Conservation (phyloP, 495 filamentous ascomycete genomes). For the Cercophora scortea region DNA sequence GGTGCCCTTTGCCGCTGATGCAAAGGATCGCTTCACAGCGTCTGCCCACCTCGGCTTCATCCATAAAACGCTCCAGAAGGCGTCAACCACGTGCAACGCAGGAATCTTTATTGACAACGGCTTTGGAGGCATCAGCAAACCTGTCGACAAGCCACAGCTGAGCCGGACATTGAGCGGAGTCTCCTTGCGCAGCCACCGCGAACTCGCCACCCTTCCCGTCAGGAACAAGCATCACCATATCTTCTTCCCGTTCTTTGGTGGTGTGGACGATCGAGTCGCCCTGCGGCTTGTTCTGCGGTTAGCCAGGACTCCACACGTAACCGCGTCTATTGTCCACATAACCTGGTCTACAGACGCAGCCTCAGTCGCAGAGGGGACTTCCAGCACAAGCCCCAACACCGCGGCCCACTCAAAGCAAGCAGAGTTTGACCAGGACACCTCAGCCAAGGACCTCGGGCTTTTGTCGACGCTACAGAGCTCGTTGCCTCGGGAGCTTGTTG, state of each 20-base stretch:
- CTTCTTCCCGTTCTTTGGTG: slow-evolving; percentile 82
- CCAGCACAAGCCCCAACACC: too few species aligned
- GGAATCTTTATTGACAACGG: slow-evolving; percentile 80
- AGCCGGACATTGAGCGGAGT: slow-evolving; percentile 46
- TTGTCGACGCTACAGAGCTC: slow-evolving; percentile 57
- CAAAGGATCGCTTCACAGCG: slow-evolving; percentile 42
- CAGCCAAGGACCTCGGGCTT: slow-evolving; percentile 50
- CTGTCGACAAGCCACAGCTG: slow-evolving; percentile 20
- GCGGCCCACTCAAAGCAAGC: slow-evolving; percentile 6
- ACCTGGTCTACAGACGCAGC: slow-evolving; percentile 9
- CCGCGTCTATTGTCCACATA: slow-evolving; percentile 59
- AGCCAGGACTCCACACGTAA: slow-evolving; percentile 66
- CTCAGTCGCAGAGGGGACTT: slow-evolving; percentile 8
- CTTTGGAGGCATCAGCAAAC: slow-evolving; percentile 45
- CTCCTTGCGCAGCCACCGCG: slow-evolving; percentile 49
- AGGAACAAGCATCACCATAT: slow-evolving; percentile 71
- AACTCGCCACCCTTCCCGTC: slow-evolving; percentile 38
- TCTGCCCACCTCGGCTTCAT: slow-evolving; percentile 60
- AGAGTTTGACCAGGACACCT: slow-evolving; percentile 20
- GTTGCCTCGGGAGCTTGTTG: slow-evolving; percentile 47
- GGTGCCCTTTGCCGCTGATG: slow-evolving; percentile 24
- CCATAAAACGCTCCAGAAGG: slow-evolving; percentile 49
- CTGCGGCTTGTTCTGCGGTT: slow-evolving; percentile 76
- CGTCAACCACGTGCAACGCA: slow-evolving; percentile 48
- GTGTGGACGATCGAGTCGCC: slow-evolving; percentile 74